These are phyloP conservation scores for Trichocladium antarcticum DNA, from an alignment of 495 filamentous ascomycete genomes.

Conservation along the genomic window DNA sequence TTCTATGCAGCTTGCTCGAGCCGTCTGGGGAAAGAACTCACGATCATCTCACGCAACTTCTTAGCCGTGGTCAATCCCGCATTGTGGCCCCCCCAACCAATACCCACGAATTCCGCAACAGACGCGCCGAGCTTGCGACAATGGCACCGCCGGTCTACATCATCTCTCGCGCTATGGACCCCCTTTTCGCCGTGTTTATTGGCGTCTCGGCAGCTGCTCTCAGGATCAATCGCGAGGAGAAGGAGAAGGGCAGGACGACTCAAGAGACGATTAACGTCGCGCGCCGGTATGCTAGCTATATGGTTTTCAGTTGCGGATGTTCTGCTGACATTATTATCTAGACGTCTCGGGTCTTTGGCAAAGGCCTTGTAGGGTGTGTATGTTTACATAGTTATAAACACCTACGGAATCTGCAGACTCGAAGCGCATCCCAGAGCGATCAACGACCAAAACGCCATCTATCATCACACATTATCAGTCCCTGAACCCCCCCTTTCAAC, in stretches of 20 bases:
- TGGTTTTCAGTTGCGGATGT: not conserved
- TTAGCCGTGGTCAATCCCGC: not conserved
- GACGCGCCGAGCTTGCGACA: not conserved
- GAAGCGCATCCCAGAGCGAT: not conserved
- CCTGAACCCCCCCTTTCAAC: not conserved
- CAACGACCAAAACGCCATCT: slow-evolving; percentile 2
- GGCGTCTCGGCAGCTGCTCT: slow-evolving; percentile 53
- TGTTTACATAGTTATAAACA: not conserved
- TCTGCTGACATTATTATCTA: slow-evolving; percentile 1
- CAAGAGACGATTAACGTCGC: slow-evolving; percentile 40
- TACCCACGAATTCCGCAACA: not conserved
- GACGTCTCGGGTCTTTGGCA: slow-evolving; percentile 18
- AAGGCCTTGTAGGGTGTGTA: slow-evolving; percentile 12
- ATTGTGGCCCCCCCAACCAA: no score
- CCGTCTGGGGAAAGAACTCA: not conserved
- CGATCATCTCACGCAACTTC: not conserved
- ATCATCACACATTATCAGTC: not conserved
- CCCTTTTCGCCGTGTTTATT: slow-evolving; percentile 75
- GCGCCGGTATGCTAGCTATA: slow-evolving; percentile 32
- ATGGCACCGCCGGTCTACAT: slow-evolving; percentile 46
- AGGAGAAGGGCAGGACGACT: slow-evolving; percentile 49
- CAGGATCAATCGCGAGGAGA: slow-evolving; percentile 74
- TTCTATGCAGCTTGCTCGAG: no score
- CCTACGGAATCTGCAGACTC: not conserved
- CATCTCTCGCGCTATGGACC: slow-evolving; percentile 63